Percentiles rank a stretch among this genome's conserved stretches.
Evolutionary conservation across 495 filamentous ascomycete species (phyloP).

Genomic region (Talaromyces thailandensis): DNA sequence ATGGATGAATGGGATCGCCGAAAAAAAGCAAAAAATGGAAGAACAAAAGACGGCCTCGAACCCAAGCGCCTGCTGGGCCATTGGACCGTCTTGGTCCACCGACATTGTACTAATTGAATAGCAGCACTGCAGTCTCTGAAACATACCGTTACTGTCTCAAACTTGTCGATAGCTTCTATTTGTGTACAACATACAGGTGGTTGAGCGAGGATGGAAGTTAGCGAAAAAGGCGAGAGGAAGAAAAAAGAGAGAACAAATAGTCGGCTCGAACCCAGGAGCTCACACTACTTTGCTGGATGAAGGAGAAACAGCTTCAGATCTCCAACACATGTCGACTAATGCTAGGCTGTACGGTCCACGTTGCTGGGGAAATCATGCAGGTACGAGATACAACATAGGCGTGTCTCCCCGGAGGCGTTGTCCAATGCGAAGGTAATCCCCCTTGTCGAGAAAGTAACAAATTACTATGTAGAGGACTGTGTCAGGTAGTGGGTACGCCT

Average conservation of each 20-base stretch:
- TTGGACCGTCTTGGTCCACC: background rate
- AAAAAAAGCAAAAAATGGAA: background rate
- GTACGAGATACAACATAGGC: too few relatives aligned
- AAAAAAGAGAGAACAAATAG: background rate
- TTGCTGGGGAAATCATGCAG: too few relatives aligned
- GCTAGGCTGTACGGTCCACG: too few relatives aligned
- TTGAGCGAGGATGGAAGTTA: background rate
- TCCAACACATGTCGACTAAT: too few relatives aligned
- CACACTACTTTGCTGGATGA: too few relatives aligned
- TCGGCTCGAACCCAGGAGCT: background rate
- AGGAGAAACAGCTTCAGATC: too few relatives aligned
- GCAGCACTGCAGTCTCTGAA: background rate
- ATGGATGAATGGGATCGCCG: background rate
- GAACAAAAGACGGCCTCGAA: background rate
- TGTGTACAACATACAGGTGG: background rate
- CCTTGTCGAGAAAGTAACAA: too few relatives aligned
- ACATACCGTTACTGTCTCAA: background rate
- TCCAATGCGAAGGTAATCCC: too few relatives aligned
- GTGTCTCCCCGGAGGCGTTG: too few relatives aligned
- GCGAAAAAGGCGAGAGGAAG: background rate
- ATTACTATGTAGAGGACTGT: too few relatives aligned
- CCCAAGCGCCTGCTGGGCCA: background rate
- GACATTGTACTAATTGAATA: background rate
- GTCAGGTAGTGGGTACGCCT: background rate
- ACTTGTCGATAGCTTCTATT: background rate